Evolutionary conservation across 2,329 filamentous ascomycete genomes (phyloP).

Genomic region (Microascus cirrosus): DNA sequence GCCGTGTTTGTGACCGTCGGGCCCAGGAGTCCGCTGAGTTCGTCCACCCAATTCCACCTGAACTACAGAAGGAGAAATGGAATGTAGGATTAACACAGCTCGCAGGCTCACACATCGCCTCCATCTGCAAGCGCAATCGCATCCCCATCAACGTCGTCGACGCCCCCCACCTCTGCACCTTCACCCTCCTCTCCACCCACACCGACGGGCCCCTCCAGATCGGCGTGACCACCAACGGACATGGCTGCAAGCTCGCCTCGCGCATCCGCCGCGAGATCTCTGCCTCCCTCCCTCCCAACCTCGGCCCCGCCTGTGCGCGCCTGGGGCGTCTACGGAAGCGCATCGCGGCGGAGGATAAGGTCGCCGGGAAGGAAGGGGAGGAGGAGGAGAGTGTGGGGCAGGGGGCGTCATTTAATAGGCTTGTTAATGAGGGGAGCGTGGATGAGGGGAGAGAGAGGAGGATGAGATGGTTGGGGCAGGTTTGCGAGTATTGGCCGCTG

Average conservation of each 20-base stretch:
- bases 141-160: slow-evolving; percentile 93
- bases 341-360: slow-evolving; percentile 61
- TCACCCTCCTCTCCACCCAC: slow-evolving; percentile 81
- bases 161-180: slow-evolving; percentile 74
- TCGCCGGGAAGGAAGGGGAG: slow-evolving; percentile 17
- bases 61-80: not conserved
- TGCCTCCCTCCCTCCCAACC: slow-evolving; percentile 59
- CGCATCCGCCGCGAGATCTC: slow-evolving; percentile 83
- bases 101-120: slow-evolving; percentile 55
- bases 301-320: slow-evolving; percentile 67
- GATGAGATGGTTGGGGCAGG: slow-evolving; percentile 87
- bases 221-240: slow-evolving; percentile 89
- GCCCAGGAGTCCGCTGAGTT: slow-evolving; percentile 32
- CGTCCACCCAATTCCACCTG: slow-evolving; percentile 5
- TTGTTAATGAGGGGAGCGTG: slow-evolving; percentile 63
- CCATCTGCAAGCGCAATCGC: slow-evolving; percentile 63
- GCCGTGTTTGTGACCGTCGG: slow-evolving; percentile 74
- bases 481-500: slow-evolving; percentile 98
- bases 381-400: slow-evolving; percentile 60
- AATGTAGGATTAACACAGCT: slow-evolving; percentile 5
- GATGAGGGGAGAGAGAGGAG: slow-evolving; percentile 67
- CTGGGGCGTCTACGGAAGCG: slow-evolving; percentile 62
- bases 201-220: slow-evolving; percentile 87
- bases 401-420: slow-evolving; percentile 69
- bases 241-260: slow-evolving; percentile 86